Percentiles rank a stretch among this genome's conserved stretches.
Evolutionary conservation across 2,329 filamentous ascomycete species (phyloP).

Genomic region (Purpureocillium lavendulum): DNA sequence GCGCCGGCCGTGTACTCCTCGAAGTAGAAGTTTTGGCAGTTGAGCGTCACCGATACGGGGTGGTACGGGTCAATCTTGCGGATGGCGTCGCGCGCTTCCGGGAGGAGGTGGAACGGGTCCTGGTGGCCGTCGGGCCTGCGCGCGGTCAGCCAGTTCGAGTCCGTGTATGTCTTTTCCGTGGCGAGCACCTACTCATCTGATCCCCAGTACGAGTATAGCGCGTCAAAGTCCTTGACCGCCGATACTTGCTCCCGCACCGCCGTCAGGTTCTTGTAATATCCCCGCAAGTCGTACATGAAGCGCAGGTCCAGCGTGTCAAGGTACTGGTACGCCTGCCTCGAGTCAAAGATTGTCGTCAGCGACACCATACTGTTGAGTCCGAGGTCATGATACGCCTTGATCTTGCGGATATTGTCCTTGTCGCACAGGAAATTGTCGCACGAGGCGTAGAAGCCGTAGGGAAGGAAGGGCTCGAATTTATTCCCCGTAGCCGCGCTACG

Average conservation of each 20-base stretch:
- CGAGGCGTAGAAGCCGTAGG: constrained; percentile 34
- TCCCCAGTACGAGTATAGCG: constrained; percentile 36
- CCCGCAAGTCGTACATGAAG: constrained; percentile 37
- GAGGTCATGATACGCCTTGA: constrained; percentile 23
- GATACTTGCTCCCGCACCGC: constrained; percentile 29
- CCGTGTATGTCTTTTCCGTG: neutral
- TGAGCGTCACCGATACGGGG: constrained; percentile 49
- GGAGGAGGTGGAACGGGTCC: constrained; percentile 41
- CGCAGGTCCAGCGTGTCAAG: constrained; percentile 29
- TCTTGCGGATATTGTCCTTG: constrained; percentile 22
- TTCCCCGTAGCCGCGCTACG: constrained; percentile 24
- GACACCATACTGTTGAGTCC: constrained; percentile 38
- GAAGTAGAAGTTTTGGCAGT: constrained; percentile 56
- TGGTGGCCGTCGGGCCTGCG: constrained; percentile 44
- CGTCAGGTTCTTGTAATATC: constrained; percentile 34
- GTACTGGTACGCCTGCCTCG: constrained; percentile 25
- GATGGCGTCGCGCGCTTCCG: constrained; percentile 33
- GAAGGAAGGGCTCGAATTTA: constrained; percentile 30
- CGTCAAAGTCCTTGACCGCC: constrained; percentile 28
- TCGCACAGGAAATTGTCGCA: constrained; percentile 34
- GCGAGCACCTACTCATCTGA: constrained; percentile 30
- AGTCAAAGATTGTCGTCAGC: constrained; percentile 28
- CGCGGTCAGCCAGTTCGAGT: too few relatives aligned
- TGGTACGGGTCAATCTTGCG: constrained; percentile 50
- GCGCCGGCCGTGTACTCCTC: constrained; percentile 42